phyloP scores from a whole-genome alignment of 257 asterid species.

The Dorcoceras hygrometricum region DNA sequence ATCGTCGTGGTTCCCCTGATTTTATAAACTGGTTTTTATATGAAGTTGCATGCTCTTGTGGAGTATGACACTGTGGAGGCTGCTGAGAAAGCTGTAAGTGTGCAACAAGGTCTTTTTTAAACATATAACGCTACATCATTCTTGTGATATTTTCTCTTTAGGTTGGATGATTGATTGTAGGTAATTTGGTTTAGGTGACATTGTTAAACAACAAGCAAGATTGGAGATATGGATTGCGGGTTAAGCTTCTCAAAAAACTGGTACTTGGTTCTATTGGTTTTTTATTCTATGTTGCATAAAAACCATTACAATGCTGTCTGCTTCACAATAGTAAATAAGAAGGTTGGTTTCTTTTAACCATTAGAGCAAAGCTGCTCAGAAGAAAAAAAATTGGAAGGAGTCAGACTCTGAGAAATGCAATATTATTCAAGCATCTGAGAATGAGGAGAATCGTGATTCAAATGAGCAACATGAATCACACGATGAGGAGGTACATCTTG shows the following conservation, averaged over 20 bases:
- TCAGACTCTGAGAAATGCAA: conserved; percentile 54
- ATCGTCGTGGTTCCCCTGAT: conserved; percentile 12
- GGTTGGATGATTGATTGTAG: conserved; percentile 22
- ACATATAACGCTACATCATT: background rate
- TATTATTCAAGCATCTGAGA: conserved; percentile 43
- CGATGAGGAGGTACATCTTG: conserved; percentile 64
- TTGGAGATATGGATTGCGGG: conserved; percentile 97
- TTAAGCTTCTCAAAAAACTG: conserved; percentile 76
- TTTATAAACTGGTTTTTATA: conserved; percentile 13
- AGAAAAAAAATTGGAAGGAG: conserved; percentile 68
- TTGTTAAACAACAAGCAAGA: conserved; percentile 83
- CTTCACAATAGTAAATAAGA: conserved; percentile 4
- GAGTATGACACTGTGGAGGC: conserved; percentile 79
- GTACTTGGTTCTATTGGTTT: conserved; percentile 36
- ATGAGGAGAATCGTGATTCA: conserved; percentile 53
- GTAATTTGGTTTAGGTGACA: conserved; percentile 51
- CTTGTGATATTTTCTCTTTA: background rate
- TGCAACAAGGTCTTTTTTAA: conserved; percentile 23
- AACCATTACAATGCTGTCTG: background rate
- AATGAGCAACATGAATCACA: conserved; percentile 67
- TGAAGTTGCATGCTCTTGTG: conserved; percentile 90
- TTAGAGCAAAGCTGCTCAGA: conserved; percentile 63
- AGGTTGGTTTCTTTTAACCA: conserved; percentile 16
- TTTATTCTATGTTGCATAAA: conserved; percentile 4
- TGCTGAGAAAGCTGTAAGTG: conserved; percentile 93